Percentiles rank a stretch among this genome's conserved stretches.
Evolutionary conservation across 2,329 filamentous ascomycete genomes (phyloP).

Genomic region (Aspergillus hortae): DNA sequence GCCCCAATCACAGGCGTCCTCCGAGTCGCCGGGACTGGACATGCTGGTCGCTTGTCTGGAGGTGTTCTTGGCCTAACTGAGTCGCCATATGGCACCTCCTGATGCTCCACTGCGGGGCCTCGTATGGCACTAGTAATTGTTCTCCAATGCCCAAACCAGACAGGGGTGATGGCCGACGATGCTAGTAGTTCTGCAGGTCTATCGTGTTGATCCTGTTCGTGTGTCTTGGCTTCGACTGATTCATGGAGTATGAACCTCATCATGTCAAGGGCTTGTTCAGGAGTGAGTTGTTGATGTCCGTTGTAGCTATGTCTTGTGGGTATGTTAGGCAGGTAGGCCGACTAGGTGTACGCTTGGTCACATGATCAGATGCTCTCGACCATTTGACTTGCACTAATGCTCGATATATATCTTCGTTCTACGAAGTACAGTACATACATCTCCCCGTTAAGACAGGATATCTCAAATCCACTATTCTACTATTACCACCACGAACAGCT

Average conservation of each 20-base stretch:
- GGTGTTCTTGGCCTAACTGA: neutral
- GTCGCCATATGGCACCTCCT: neutral
- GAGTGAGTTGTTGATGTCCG: too few relatives aligned
- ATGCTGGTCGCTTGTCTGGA: neutral
- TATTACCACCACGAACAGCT: too few relatives aligned
- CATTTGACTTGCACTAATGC: neutral
- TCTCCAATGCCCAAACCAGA: neutral
- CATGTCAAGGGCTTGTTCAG: too few relatives aligned
- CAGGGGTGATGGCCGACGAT: too few relatives aligned
- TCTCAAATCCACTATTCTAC: too few relatives aligned
- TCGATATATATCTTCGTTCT: neutral
- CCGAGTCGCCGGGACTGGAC: neutral
- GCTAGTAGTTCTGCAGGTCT: neutral
- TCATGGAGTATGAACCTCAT: too few relatives aligned
- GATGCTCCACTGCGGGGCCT: neutral
- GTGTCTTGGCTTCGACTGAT: neutral
- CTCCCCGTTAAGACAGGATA: too few relatives aligned
- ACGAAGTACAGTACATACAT: too few relatives aligned
- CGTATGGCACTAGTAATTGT: slow-evolving; percentile 1
- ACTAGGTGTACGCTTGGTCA: neutral
- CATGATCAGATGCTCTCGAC: too few relatives aligned
- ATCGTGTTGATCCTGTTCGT: neutral
- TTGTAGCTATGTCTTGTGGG: neutral
- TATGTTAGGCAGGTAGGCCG: neutral
- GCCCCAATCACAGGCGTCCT: neutral